Evolutionary conservation across 1,139 yeast species (phyloP).

Genomic region (Hyphopichia burtonii): DNA sequence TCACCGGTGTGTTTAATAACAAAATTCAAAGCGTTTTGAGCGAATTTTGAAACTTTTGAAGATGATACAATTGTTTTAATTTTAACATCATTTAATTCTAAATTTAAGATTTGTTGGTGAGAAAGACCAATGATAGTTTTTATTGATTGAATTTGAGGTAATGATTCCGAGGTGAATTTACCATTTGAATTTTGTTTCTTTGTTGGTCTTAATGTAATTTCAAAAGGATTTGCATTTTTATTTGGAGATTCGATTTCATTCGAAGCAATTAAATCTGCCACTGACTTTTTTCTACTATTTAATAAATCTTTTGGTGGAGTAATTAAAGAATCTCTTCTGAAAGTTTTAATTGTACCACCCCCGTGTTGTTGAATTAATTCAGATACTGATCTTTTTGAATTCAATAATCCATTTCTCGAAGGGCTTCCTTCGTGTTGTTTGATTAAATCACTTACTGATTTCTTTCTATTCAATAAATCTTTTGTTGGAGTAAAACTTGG

Average conservation of each 20-base stretch:
- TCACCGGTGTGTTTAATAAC: slow-evolving; percentile 25
- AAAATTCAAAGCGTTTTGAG: slow-evolving; percentile 29
- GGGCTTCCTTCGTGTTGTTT: slow-evolving; percentile 4
- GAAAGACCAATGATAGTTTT: slow-evolving; percentile 44
- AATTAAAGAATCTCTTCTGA: slow-evolving; percentile 2
- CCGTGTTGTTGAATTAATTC: slow-evolving; percentile 5
- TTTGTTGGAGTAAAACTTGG: slow-evolving; percentile 3
- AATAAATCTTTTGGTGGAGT: slow-evolving; percentile 1
- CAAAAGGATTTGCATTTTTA: slow-evolving; percentile 22
- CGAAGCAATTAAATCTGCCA: not conserved
- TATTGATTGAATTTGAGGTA: slow-evolving; percentile 35
- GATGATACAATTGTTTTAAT: slow-evolving; percentile 37
- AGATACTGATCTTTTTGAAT: slow-evolving; percentile 3
- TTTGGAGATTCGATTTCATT: not conserved
- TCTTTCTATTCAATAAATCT: not conserved
- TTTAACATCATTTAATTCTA: slow-evolving; percentile 38
- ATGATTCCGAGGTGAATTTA: slow-evolving; percentile 25
- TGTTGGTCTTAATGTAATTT: slow-evolving; percentile 31
- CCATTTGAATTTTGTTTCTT: slow-evolving; percentile 27
- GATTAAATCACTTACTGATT: slow-evolving; percentile 4
- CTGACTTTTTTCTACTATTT: slow-evolving; percentile 3
- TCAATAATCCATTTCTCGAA: not conserved
- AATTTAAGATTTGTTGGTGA: slow-evolving; percentile 34
- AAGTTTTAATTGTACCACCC: slow-evolving; percentile 1
- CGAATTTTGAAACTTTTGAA: slow-evolving; percentile 31